Evolutionary conservation across 805 yeast species (phyloP), one percentile per base, ranked within the genome.

Genomic region (Starmerella geochares): DNA sequence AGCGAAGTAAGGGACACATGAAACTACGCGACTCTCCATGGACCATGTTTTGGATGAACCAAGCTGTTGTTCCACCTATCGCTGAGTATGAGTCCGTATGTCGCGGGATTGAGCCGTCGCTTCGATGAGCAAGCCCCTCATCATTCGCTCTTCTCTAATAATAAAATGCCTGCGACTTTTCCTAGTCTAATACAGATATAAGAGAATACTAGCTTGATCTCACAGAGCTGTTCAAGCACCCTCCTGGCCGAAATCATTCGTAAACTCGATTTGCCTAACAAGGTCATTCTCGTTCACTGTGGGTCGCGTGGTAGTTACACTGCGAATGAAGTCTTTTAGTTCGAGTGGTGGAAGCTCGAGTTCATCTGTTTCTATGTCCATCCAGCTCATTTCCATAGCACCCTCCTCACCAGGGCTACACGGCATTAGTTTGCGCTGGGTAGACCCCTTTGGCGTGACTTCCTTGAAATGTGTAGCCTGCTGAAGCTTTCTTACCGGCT

Each of bases 401-500:
- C 76, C 85, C 2, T 66, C 63, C 56, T 85, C 96, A n/a, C 99
- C 99, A 0, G 99, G 99, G 0, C 96, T 87, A 63, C 98, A 92
- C 1, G 98, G 98, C 14, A 88, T 84, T 45, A 78, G 74, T 63
- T 78, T 80, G 33, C 61, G 59, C 28, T 50, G 48, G 14, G 58
- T 47, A 14, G 29, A 13, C 11, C 51, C 53, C 3, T 21, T 20
- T 7, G 61, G 65, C 0, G 65, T 65, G 7, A 73, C 71, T 10
- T 78, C 77, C 63, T 83, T 83, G 71, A 92, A 92, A 71, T 92
- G 98, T 0, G 98, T 92, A 0, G 98, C 96, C 62, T 78, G 81
- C 67, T 90, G 97, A 55, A 92, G 86, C 64, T 86, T 87, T 60
- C 98, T 77, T 52, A 92, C 86, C 1, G 99, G 98, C 66, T 90